phyloP scores from a whole-genome alignment of 257 asterid species.

The Forsythia viridissima region DNA sequence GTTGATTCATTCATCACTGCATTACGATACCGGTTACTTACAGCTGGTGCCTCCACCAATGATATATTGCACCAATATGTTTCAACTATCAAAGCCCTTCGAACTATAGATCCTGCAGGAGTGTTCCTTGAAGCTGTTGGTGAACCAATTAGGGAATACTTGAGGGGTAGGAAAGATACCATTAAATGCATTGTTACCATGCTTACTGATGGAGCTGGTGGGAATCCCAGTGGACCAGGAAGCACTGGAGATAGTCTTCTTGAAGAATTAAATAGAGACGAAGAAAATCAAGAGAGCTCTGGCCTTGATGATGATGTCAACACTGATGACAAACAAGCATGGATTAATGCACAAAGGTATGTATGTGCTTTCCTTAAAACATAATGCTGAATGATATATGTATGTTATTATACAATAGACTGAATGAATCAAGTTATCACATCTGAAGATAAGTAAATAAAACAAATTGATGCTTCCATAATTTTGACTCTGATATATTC shows the following conservation, averaged over 20 bases:
- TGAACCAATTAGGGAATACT: conserved; percentile 94
- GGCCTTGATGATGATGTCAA: conserved; percentile 69
- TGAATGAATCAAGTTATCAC: not conserved
- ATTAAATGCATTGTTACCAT: conserved; percentile 94
- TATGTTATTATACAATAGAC: conserved; percentile 6
- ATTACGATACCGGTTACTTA: conserved; percentile 77
- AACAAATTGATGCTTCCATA: conserved; percentile 16
- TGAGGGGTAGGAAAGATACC: conserved; percentile 94
- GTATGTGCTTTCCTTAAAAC: conserved; percentile 34
- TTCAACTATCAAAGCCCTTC: conserved; percentile 95
- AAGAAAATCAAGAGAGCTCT: conserved; percentile 87
- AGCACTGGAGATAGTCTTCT: conserved; percentile 91
- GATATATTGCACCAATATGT: conserved; percentile 92
- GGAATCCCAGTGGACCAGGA: conserved; percentile 74
- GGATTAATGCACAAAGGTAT: conserved; percentile 89
- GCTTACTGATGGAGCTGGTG: conserved; percentile 98
- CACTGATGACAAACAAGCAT: conserved; percentile 88
- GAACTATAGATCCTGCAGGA: conserved; percentile 97
- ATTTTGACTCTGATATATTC: conserved; percentile 35
- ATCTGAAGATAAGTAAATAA: not conserved
- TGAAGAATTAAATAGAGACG: conserved; percentile 94
- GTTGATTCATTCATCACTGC: conserved; percentile 95
- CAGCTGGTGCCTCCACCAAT: conserved; percentile 98
- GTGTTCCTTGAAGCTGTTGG: conserved; percentile 96
- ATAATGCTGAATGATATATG: conserved; percentile 2